phyloP scores from a whole-genome alignment of 192 early-diverging fungal genomes.

The Jimgerdemannia lactiflua region DNA sequence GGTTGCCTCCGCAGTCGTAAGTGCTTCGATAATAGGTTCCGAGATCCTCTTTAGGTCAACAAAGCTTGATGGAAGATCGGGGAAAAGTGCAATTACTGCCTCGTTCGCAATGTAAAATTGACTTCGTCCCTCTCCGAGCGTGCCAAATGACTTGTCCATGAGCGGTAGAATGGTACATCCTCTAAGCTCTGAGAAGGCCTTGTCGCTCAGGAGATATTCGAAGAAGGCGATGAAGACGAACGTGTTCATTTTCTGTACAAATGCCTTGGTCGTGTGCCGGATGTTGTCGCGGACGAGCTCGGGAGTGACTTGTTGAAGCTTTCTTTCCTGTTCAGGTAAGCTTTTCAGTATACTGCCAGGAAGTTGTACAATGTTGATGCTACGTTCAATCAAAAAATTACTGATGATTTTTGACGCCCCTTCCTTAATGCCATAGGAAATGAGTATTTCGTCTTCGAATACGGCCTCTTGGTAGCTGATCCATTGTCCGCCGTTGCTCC shows the following conservation, averaged over 20 bases:
- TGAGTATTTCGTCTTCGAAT: neutral
- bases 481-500: neutral
- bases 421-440: neutral
- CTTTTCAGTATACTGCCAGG: neutral
- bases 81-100: neutral
- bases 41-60: neutral
- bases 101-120: neutral
- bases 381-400: neutral
- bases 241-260: neutral
- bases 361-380: neutral
- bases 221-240: neutral
- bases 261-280: neutral
- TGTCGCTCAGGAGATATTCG: neutral
- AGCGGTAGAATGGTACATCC: neutral
- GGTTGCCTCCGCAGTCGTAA: neutral
- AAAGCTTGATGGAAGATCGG: neutral
- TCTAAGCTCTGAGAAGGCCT: neutral
- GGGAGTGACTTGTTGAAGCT: neutral
- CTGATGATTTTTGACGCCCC: neutral
- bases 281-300: neutral
- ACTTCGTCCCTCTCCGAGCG: neutral
- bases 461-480: neutral
- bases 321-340: neutral
- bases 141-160: neutral
- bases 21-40: neutral